Evolutionary conservation across 306 rosid genomes (phyloP), one percentile per base, ranked within the genome.

Genomic region (Pyrus pyrifolia): DNA sequence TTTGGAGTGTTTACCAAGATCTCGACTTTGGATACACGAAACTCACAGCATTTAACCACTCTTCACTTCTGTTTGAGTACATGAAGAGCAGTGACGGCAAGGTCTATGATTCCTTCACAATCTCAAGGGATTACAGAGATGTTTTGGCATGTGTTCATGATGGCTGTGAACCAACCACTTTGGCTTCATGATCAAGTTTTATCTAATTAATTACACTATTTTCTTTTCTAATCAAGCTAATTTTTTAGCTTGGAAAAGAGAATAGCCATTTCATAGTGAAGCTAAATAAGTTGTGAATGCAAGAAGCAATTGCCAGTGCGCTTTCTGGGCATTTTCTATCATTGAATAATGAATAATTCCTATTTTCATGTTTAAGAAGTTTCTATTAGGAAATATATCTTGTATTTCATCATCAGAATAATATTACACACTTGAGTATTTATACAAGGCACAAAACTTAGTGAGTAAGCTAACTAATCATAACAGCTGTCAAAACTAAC

Each of bases 91-190:
- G 86, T 1, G 92, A 91, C 65, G 97, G 94, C 38, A 79, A 86
- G 10, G 89, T 90, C 65, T 87, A 89, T 3, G 97, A 93, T 80
- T 86, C 89, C 65, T 93, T 91, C 75, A 88, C 96, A 57, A 77
- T 91, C 64, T 88, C 88, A 27, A 87, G 98, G 70, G 88, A 86
- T 71, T 91, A 89, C 72, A 83, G 76, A 79, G 97, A 93, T 76
- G 93, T 91, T 38, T 81, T 93, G 84, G 92, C 93, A 2, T 93
- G 97, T 70, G 92, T 86, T 59, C 97, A 82, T 68, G 91, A 89
- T 62, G 83, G 91, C 40, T 91, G 96, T 70, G 85, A 81, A 72
- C 76, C 90, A 46, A 85, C 86, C 49, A 93, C 92, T 67, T 72
- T 61, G 75, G 90, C 91, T 19, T 15, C 84, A 38, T 90, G 78